phyloP scores from a whole-genome alignment of 1,284 basidiomycete genomes.

The Mycena citricolor region DNA sequence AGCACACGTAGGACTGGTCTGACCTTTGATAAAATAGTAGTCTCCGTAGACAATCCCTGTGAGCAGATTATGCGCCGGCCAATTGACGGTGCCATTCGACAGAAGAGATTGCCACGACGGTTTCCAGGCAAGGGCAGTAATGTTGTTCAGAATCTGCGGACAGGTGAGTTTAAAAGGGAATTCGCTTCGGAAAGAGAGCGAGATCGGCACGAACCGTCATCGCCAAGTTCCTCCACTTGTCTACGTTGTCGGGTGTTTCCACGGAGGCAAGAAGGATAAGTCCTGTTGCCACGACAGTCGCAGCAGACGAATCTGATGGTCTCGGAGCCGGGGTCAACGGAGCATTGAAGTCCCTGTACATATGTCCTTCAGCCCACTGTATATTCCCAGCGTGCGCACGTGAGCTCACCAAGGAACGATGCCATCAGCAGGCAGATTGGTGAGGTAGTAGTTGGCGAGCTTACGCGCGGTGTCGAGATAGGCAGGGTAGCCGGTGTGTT shows the following conservation, averaged over 20 bases:
- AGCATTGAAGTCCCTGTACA: constrained; percentile 66
- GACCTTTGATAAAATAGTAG: constrained; percentile 25
- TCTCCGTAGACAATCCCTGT: constrained; percentile 70
- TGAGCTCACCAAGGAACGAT: constrained; percentile 60
- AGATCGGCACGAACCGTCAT: constrained; percentile 37
- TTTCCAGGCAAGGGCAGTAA: constrained; percentile 53
- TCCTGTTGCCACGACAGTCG: constrained; percentile 57
- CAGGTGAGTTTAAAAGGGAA: too few species aligned
- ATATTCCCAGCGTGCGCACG: not conserved
- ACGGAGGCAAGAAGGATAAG: constrained; percentile 57
- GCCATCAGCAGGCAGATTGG: constrained; percentile 53
- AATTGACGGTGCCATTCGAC: constrained; percentile 67
- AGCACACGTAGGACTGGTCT: not conserved
- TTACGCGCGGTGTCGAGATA: constrained; percentile 60
- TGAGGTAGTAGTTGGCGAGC: constrained; percentile 58
- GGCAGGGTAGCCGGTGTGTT: constrained; percentile 44
- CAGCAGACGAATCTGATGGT: constrained; percentile 67
- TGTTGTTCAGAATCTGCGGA: constrained; percentile 48
- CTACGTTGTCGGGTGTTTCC: constrained; percentile 41
- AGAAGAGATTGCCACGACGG: constrained; percentile 62
- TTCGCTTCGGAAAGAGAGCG: not conserved
- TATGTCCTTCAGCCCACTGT: too few species aligned
- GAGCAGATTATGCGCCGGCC: constrained; percentile 52
- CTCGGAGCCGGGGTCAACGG: constrained; percentile 47
- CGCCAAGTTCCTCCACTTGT: constrained; percentile 50